Percentiles rank a stretch among this genome's conserved stretches.
These are phyloP conservation scores for Phaffomyces opuntiae DNA, from an alignment of 805 yeast species.

Conservation along the genomic window DNA sequence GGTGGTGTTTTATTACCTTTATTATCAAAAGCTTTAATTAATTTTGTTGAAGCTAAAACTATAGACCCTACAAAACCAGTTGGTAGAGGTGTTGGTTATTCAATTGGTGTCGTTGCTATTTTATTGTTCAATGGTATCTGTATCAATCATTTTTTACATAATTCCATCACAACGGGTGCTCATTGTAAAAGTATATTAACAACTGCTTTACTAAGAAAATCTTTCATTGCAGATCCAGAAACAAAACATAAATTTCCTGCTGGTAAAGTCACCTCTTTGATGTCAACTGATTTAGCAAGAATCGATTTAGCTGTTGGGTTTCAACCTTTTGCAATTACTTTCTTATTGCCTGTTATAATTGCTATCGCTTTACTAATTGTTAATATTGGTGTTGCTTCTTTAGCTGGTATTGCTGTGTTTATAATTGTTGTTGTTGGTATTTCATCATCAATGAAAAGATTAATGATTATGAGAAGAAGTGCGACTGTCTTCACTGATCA, in stretches of 20 bases:
- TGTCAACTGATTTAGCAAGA: constrained; percentile 73
- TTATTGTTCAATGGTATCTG: constrained; percentile 32
- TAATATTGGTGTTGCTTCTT: constrained; percentile 62
- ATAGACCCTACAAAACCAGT: constrained; percentile 29
- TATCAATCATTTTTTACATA: constrained; percentile 46
- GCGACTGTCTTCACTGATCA: constrained; percentile 58
- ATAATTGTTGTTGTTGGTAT: constrained; percentile 41
- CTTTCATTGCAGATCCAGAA: constrained; percentile 47
- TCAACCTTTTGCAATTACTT: constrained; percentile 46
- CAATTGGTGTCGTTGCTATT: constrained; percentile 44
- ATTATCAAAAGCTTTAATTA: constrained; percentile 45
- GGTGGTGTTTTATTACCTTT: constrained; percentile 48
- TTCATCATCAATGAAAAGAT: constrained; percentile 35
- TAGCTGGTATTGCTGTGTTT: constrained; percentile 58
- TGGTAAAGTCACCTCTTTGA: constrained; percentile 61
- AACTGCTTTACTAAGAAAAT: constrained; percentile 57
- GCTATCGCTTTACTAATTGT: constrained; percentile 54
- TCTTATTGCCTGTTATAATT: constrained; percentile 58
- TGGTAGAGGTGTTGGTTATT: constrained; percentile 52
- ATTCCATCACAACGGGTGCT: constrained; percentile 55
- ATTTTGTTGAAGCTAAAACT: constrained; percentile 41
- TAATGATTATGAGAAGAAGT: constrained; percentile 44
- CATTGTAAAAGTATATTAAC: constrained; percentile 59
- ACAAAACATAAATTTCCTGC: constrained; percentile 49
- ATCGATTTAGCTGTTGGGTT: constrained; percentile 63